A percentile compares a stretch with the other conserved stretches of the same genome.
These are phyloP conservation scores for Colletotrichum brevisporum DNA, from an alignment of 2,329 filamentous ascomycete genomes.

Conservation along the genomic window DNA sequence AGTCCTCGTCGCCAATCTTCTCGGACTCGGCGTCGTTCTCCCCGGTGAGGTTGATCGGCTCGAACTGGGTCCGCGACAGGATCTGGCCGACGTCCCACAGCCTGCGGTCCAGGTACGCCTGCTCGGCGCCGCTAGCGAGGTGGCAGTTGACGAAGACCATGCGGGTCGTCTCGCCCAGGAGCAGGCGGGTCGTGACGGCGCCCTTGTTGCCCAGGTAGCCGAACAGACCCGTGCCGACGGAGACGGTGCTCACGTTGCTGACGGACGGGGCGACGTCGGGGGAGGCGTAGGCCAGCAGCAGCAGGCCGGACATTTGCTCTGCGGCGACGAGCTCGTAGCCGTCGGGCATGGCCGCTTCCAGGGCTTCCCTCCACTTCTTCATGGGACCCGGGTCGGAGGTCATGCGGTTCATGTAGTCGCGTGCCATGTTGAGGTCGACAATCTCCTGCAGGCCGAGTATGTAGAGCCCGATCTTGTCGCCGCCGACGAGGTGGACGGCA, in stretches of 20 bases:
- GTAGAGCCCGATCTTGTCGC: constrained; percentile 87
- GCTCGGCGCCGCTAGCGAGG: constrained; percentile 87
- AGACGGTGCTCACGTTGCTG: constrained; percentile 84
- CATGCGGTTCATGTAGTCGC: constrained; percentile 79
- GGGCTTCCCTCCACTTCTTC: constrained; percentile 84
- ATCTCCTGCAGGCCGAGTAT: constrained; percentile 93
- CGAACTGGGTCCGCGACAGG: constrained; percentile 80
- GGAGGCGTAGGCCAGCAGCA: constrained; percentile 89
- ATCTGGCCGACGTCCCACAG: constrained; percentile 94
- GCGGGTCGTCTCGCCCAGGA: constrained; percentile 90
- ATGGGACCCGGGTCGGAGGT: constrained; percentile 81
- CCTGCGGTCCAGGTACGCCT: constrained; percentile 81
- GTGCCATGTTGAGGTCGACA: constrained; percentile 84
- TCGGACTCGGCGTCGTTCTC: constrained; percentile 76
- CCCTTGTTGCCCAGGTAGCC: constrained; percentile 98
- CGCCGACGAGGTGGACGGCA: constrained; percentile 64
- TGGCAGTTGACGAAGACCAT: constrained; percentile 94
- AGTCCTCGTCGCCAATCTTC: constrained; percentile 89
- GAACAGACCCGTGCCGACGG: constrained; percentile 89
- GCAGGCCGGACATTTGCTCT: constrained; percentile 88
- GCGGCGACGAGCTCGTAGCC: constrained; percentile 84
- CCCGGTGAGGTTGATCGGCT: constrained; percentile 76
- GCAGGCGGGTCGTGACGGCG: constrained; percentile 83
- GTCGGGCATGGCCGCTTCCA: constrained; percentile 80
- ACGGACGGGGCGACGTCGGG: constrained; percentile 81